Evolutionary conservation across 1,139 yeast genomes (phyloP), one percentile per base, ranked within the genome.

Genomic region (Scheffersomyces segobiensis): DNA sequence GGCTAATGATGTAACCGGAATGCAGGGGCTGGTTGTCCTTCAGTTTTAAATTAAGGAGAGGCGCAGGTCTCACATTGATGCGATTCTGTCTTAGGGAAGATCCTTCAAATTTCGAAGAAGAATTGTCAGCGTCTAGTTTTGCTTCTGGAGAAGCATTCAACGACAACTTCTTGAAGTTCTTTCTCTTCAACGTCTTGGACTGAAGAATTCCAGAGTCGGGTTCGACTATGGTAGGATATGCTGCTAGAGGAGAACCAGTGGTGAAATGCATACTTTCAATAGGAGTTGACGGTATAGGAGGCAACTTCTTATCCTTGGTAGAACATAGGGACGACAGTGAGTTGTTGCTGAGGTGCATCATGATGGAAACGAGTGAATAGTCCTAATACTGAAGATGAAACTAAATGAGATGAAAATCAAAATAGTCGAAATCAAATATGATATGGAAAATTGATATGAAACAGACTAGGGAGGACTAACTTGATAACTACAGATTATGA

Each of bases 121-220:
- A 55, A 46, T 53, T 51, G 50, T 50, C 39, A 22, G 26, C 4
- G 39, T 49, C 18, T 42, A 42, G 39, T 21, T 22, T 53, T 6
- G 39, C 26, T 18, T 55, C 56, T 32, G 62, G 62, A 50, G 64
- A 58, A 18, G 63, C 55, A 4, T 73, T 75, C 50, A 91, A 75
- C 46, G 89, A 85, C 52, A 91, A 79, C 61, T 89, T 83, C 71
- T 92, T 92, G 70, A 89, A 79, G 70, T 92, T 92, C 65, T 89
- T 85, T 57, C 97, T 81, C 62, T 85, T 85, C 61, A 91, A 73
- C 4, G 95, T 81, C 68, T 86, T 88, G 50, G 87, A 65, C 77
- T 83, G 71, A 73, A 83, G 67, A 48, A 79, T 66, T 48, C 60
- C 63, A 46, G 58, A 17, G 50, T 53, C 50, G 8, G 55, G 53